Base-by-base conservation (phyloP, 2,329 filamentous ascomycete genomes). In the Beauveria australis region DNA sequence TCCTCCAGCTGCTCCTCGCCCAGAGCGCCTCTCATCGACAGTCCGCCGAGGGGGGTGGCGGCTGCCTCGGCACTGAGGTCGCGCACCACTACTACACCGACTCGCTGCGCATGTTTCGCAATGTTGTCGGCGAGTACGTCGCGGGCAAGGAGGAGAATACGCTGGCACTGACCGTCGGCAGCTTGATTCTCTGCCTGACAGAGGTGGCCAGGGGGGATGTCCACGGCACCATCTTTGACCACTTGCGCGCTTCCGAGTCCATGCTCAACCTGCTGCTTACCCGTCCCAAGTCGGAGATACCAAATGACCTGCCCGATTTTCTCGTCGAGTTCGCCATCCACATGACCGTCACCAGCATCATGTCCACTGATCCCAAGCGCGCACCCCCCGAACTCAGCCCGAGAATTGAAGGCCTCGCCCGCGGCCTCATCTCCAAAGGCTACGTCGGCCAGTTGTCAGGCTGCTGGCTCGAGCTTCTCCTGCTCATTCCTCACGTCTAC, bases 311-410 rank as follows among this genome's bases (percentile, higher is more conserved):
- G 3, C 72, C 74, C 30, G 73, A 77, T 30, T 79, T 79, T 54
- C 72, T 80, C 3, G 72, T 79, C 51, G 78, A 80, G 65, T 79
- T 79, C 44, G 79, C 78, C 62, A 73, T 77, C 62, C 78, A 80
- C 66, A 78, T 76, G 51, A 73, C 75, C 3, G 72, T 75, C 3
- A 73, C 76, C 7, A 79, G 76, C 65, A 78, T 79, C 73, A 76
- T 80, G 49, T 78, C 78, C 0, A 74, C 77, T 37, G 62, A 75
- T 51, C 66, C 69, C 0, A 65, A 68, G n/a, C 65, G 70, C 40
- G 66, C 63, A 18, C 66, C 66, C 0, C 68, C 72, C n/a, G 64
- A 69, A 0, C 65, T 74, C 14, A 72, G 68, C 48, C 67, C 67
- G 0, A 65, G 69, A 1, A 70, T 76, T 8, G 68, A 73, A 52